Percentiles rank a stretch among this genome's conserved stretches.
These are phyloP conservation scores for Chlorociboria aeruginascens DNA, from an alignment of 495 filamentous ascomycete species.

Conservation along the genomic window DNA sequence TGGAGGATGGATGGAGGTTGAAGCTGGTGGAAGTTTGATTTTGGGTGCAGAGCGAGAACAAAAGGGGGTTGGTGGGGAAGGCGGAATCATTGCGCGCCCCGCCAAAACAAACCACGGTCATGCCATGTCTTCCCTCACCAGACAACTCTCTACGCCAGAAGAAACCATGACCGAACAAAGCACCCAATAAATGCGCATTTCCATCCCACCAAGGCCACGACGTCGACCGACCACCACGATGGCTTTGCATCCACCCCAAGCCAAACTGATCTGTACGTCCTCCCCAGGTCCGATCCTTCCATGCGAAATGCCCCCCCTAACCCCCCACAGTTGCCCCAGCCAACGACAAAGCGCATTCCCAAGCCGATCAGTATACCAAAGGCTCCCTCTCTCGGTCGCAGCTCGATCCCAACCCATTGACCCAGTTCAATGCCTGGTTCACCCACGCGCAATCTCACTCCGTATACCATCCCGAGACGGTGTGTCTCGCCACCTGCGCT, in stretches of 20 bases:
- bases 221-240: constrained; percentile 23
- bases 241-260: constrained; percentile 33
- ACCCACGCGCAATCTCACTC: constrained; percentile 44
- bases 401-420: constrained; percentile 48
- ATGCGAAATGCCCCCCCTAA: constrained; percentile 16
- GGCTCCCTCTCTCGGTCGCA: constrained; percentile 39
- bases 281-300: constrained; percentile 25
- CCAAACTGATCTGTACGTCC: constrained; percentile 41
- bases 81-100: too few species aligned
- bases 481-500: constrained; percentile 70
- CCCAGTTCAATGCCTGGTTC: constrained; percentile 87
- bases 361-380: constrained; percentile 52
- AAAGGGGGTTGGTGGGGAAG: too few species aligned
- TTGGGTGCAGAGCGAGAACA: too few species aligned
- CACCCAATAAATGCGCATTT: constrained; percentile 2
- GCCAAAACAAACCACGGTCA: too few species aligned
- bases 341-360: constrained; percentile 23
- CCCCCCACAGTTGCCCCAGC: constrained; percentile 26
- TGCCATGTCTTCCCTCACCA: too few species aligned
- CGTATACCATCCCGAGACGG: constrained; percentile 64
- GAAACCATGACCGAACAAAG: too few species aligned
- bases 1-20: too few species aligned
- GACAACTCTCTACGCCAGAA: too few species aligned
- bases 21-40: too few species aligned
- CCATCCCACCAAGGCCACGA: constrained; percentile 9